Percentiles rank a stretch among this genome's conserved stretches.
These are phyloP conservation scores for Psilocybe cubensis DNA, from an alignment of 768 basidiomycete species.

Conservation along the genomic window DNA sequence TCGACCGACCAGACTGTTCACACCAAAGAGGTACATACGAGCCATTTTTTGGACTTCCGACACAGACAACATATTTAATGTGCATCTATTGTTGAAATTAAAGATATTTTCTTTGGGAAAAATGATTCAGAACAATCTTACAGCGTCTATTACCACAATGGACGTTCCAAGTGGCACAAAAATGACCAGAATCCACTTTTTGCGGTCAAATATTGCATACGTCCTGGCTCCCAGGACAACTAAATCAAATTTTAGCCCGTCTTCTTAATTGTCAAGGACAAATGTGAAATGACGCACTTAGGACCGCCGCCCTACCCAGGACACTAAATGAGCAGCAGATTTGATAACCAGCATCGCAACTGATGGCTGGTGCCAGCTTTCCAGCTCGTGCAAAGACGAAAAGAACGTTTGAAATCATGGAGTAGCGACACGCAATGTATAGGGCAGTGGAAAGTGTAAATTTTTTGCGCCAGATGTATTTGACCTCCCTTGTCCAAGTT, in stretches of 20 bases:
- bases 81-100: neutral
- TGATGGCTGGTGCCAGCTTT: neutral
- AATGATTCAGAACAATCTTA: neutral
- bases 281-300: neutral
- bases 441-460: neutral
- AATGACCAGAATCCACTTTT: neutral
- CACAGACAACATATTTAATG: neutral
- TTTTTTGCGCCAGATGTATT: constrained; percentile 4
- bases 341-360: constrained; percentile 11
- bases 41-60: neutral
- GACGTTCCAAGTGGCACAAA: neutral
- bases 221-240: constrained; percentile 1
- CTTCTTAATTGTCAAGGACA: neutral
- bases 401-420: constrained; percentile 3
- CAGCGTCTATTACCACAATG: constrained; percentile 1
- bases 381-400: neutral
- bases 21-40: neutral
- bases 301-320: constrained; percentile 7
- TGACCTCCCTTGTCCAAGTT: constrained; percentile 8
- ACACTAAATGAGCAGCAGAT: constrained; percentile 10
- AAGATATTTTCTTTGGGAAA: neutral
- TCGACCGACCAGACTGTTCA: no score
- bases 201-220: neutral
- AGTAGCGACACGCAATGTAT: constrained; percentile 7
- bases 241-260: neutral